These are phyloP conservation scores for Cucurbita ficifolia DNA, from an alignment of 306 rosid genomes.

Conservation along the genomic window DNA sequence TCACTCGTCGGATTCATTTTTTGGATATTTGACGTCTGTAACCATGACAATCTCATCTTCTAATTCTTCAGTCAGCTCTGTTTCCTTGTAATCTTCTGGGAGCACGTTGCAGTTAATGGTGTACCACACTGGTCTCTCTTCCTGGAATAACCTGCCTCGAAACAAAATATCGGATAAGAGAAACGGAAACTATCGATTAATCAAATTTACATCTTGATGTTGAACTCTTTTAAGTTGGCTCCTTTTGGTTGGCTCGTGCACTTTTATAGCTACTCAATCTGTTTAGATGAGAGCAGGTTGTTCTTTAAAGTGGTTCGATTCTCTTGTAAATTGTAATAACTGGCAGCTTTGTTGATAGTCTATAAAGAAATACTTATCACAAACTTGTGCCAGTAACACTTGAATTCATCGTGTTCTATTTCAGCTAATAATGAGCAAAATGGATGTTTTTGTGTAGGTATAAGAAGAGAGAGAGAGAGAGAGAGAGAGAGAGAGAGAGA, in stretches of 20 bases:
- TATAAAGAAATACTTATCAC: background rate
- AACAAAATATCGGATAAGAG: background rate
- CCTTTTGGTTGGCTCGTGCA: background rate
- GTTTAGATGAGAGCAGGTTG: background rate
- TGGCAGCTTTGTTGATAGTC: background rate
- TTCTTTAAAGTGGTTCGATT: background rate
- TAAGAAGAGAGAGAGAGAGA: conserved; percentile 3
- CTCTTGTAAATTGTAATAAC: background rate
- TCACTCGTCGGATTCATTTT: conserved; percentile 26
- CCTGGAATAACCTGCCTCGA: conserved; percentile 63
- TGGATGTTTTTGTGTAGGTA: background rate
- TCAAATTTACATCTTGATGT: background rate
- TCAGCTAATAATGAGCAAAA: background rate
- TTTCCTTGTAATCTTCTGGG: conserved; percentile 46
- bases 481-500: conserved; percentile 14
- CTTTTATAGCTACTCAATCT: background rate
- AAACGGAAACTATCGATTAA: background rate
- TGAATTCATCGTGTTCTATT: background rate
- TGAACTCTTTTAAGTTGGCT: background rate
- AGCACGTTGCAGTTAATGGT: conserved; percentile 64
- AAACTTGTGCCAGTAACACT: background rate
- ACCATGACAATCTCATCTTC: conserved; percentile 35
- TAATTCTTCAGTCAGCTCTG: conserved; percentile 21
- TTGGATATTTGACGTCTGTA: conserved; percentile 29
- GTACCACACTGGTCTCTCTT: conserved; percentile 84